These are phyloP conservation scores for Cymbidium sinense DNA, from an alignment of 106 monocot genomes.

Conservation along the genomic window DNA sequence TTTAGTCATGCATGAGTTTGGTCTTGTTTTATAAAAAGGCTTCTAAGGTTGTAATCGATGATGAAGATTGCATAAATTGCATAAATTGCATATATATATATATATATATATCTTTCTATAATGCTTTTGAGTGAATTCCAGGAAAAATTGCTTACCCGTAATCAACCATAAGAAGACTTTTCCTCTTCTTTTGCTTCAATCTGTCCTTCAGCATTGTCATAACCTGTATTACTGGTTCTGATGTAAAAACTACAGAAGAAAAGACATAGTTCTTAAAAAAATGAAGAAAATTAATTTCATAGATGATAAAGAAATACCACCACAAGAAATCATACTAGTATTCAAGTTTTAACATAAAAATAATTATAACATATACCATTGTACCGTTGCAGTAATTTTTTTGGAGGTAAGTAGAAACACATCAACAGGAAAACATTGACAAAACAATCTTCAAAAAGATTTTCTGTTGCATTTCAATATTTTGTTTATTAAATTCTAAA, in stretches of 20 bases:
- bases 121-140: background rate
- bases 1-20: too few relatives aligned
- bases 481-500: background rate
- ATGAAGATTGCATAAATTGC: too few relatives aligned
- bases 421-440: background rate
- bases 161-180: slow-evolving; percentile 60
- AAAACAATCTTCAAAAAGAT: background rate
- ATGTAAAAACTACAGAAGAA: background rate
- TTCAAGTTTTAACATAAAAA: background rate
- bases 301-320: background rate
- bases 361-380: background rate
- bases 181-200: slow-evolving; percentile 55
- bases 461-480: background rate
- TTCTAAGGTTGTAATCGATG: too few relatives aligned
- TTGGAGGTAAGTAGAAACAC: background rate
- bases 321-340: background rate
- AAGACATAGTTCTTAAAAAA: background rate
- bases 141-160: slow-evolving; percentile 44
- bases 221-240: slow-evolving; percentile 34
- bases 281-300: slow-evolving; percentile 3
- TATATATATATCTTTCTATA: too few relatives aligned
- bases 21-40: too few relatives aligned
- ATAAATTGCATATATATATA: too few relatives aligned
- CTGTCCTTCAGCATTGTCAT: slow-evolving; percentile 76
- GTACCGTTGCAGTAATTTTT: background rate